These are phyloP conservation scores for Nothophytophthora sp. DNA, from an alignment of 352 stramenopile genomes.

Conservation along the genomic window DNA sequence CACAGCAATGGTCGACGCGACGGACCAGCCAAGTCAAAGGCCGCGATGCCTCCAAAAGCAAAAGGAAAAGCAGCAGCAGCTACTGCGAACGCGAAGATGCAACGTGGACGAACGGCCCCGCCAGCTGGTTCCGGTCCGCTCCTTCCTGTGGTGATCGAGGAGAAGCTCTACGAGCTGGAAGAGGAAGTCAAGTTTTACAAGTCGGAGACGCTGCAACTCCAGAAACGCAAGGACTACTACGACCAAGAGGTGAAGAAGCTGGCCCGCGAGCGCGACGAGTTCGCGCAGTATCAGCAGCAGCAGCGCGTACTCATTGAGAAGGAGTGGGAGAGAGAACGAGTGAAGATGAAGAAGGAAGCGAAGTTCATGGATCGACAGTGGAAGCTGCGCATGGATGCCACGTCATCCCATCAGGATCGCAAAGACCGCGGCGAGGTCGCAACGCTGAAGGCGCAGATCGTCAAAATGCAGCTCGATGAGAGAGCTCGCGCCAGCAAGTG, in stretches of 20 bases:
- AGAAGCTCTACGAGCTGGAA: constrained; percentile 80
- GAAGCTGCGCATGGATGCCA: constrained; percentile 67
- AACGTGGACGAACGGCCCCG: constrained; percentile 5
- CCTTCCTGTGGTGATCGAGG: constrained; percentile 72
- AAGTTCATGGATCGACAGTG: constrained; percentile 70
- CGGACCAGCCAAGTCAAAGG: constrained; percentile 6
- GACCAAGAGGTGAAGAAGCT: constrained; percentile 66
- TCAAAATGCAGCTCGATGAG: constrained; percentile 81
- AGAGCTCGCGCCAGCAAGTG: constrained; percentile 50
- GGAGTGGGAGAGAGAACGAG: constrained; percentile 68
- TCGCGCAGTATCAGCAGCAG: constrained; percentile 50
- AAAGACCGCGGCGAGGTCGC: constrained; percentile 76
- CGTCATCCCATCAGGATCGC: constrained; percentile 48
- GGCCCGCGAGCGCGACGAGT: constrained; percentile 47
- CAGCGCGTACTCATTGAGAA: constrained; percentile 59
- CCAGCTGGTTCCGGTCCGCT: constrained; percentile 19
- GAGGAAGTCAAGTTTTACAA: constrained; percentile 90
- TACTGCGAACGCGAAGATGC: constrained; percentile 3
- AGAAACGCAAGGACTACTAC: constrained; percentile 70
- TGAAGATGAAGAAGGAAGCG: constrained; percentile 78
- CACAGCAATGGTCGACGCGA: background rate
- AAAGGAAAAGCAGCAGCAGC: constrained; percentile 12
- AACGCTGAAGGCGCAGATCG: constrained; percentile 79
- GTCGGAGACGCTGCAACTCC: constrained; percentile 72
- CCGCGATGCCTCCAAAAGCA: background rate